Evolutionary conservation across 192 early-diverging fungal genomes (phyloP).

Genomic region (Glomus cerebriforme): DNA sequence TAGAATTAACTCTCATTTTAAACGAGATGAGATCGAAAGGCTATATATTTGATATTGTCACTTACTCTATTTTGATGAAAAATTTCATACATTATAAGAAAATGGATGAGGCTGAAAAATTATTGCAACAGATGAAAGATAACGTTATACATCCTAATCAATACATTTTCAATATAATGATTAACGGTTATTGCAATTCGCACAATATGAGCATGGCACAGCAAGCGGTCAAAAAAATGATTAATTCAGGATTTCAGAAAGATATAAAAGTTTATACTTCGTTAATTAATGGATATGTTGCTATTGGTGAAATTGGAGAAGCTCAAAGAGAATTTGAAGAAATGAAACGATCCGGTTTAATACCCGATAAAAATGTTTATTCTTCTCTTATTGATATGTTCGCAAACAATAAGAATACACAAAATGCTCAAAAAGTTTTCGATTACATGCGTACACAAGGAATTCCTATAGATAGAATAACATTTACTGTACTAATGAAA

Average conservation of each 20-base stretch:
- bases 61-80: constrained; percentile 23
- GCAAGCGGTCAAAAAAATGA: neutral
- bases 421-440: constrained; percentile 16
- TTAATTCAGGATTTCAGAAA: neutral
- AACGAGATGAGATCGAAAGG: constrained; percentile 8
- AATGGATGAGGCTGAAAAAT: constrained; percentile 21
- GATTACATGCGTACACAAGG: constrained; percentile 19
- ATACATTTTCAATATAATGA: constrained; percentile 21
- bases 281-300: constrained; percentile 28
- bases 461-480: constrained; percentile 21
- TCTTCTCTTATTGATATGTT: constrained; percentile 27
- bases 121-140: constrained; percentile 5
- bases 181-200: constrained; percentile 16
- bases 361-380: constrained; percentile 17
- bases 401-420: constrained; percentile 5
- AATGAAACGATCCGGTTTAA: neutral
- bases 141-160: constrained; percentile 9
- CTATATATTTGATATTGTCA: constrained; percentile 9
- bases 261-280: constrained; percentile 17
- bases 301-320: neutral
- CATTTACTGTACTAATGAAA: constrained; percentile 27
- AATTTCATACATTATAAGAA: constrained; percentile 16
- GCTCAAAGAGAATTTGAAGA: constrained; percentile 19
- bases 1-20: neutral
- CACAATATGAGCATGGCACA: constrained; percentile 16